Evolutionary conservation across 495 filamentous ascomycete genomes (phyloP).

Genomic region (Pseudoneurospora amorphoporcata): DNA sequence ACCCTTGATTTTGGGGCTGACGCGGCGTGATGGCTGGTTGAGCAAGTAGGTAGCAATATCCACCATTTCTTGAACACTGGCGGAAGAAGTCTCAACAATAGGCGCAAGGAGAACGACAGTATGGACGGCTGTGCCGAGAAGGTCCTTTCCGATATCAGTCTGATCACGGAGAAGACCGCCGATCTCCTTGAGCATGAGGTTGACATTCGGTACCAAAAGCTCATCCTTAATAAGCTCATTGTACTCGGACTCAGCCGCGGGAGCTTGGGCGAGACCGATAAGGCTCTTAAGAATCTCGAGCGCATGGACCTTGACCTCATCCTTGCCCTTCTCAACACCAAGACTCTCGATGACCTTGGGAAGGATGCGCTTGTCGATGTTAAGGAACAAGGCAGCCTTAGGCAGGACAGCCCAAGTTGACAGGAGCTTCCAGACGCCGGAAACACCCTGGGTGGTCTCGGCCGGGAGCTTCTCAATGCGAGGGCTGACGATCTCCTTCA

Average conservation of each 20-base stretch:
- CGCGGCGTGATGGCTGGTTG: constrained; percentile 67
- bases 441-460: constrained; percentile 83
- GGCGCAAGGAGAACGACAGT: constrained; percentile 64
- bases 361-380: constrained; percentile 53
- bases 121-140: constrained; percentile 67
- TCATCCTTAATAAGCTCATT: constrained; percentile 48
- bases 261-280: constrained; percentile 42
- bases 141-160: constrained; percentile 52
- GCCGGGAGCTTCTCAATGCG: constrained; percentile 69
- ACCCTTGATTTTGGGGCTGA: constrained; percentile 75
- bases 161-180: constrained; percentile 50
- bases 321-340: constrained; percentile 63
- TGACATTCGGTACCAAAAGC: constrained; percentile 60
- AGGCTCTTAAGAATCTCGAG: constrained; percentile 63
- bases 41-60: constrained; percentile 71
- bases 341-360: constrained; percentile 62
- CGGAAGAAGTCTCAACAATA: constrained; percentile 52
- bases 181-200: constrained; percentile 55
- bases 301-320: constrained; percentile 77
- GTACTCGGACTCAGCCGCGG: constrained; percentile 42
- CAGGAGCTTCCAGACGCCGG: constrained; percentile 70
- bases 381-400: constrained; percentile 57
- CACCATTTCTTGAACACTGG: constrained; percentile 60
- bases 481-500: constrained; percentile 63
- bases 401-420: constrained; percentile 64